Conservation (phyloP, 352 stramenopile species). For the Pythium brachiatum region DNA sequence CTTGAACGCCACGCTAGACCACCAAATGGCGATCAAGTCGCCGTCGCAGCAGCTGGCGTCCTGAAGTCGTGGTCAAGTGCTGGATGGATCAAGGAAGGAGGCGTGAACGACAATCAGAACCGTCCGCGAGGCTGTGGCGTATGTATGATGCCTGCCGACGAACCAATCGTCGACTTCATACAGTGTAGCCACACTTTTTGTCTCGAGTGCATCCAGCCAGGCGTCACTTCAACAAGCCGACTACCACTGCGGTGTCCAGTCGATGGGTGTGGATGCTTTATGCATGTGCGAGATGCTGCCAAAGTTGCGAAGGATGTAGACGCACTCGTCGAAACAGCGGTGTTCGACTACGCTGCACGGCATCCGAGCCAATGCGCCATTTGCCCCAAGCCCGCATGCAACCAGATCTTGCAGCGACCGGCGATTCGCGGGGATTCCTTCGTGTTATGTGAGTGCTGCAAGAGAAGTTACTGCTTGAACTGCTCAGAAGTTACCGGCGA, state of each 20-base stretch:
- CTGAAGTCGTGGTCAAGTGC: not conserved
- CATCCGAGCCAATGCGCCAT: slow-evolving; percentile 4
- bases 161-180: slow-evolving; percentile 10
- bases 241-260: slow-evolving; percentile 17
- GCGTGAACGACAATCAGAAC: not conserved
- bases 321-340: slow-evolving; percentile 11
- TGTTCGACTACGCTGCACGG: slow-evolving; percentile 18
- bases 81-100: not conserved
- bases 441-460: slow-evolving; percentile 15
- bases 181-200: slow-evolving; percentile 23
- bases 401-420: slow-evolving; percentile 10
- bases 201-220: slow-evolving; percentile 17
- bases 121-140: not conserved
- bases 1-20: not conserved
- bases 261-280: not conserved
- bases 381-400: slow-evolving; percentile 19
- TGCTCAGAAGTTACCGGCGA: slow-evolving; percentile 3
- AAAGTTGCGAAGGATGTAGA: slow-evolving; percentile 8
- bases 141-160: slow-evolving; percentile 13
- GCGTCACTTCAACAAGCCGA: slow-evolving; percentile 1
- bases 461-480: slow-evolving; percentile 17
- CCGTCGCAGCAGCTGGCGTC: not conserved
- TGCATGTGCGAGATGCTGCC: slow-evolving; percentile 10
- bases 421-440: not conserved
- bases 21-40: not conserved